Base-by-base conservation (phyloP, 2,329 filamentous ascomycete species). In the Thelonectria blattea region DNA sequence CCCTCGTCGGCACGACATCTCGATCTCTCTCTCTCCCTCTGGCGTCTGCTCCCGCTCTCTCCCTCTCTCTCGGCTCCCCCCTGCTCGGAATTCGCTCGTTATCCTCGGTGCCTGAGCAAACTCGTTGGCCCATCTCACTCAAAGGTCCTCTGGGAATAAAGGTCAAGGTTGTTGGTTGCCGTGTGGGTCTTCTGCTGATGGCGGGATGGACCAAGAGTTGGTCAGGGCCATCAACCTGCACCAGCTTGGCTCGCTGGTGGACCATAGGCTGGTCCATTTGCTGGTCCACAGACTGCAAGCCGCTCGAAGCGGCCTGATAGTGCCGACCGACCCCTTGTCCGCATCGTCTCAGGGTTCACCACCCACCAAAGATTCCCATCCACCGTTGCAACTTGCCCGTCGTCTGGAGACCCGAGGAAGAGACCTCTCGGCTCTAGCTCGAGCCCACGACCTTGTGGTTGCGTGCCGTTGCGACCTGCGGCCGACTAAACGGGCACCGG, bases 251-350 rank as follows among this genome's bases (percentile, higher is more conserved):
- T 54, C 46, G 42, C 39, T 55, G 52, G 67, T 65, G 60, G 64
- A 55, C 51, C 67, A n/a, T n/a, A n/a, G n/a, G n/a, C n/a, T n/a
- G n/a, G n/a, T n/a, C n/a, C n/a, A n/a, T n/a, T n/a, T n/a, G n/a
- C n/a, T n/a, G n/a, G n/a, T n/a, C n/a, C n/a, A 56, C 34, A 11
- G 39, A 63, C 58, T 71, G 65, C 67, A 70, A 52, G 52, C 58
- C 62, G 69, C 65, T 70, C 56, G 58, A 69, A 69, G 50, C 50
- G 61, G 65, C 47, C 57, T 66, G 56, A 54, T 63, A 64, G 56
- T 68, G 64, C 63, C 63, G 58, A 50, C 50, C 53, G 56, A 60
- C 68, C 68, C 34, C 64, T 69, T 67, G 64, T 57, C 65, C 56
- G 53, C 61, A 61, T 63, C 50, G 58, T 55, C 57, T 65, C 61